Conservation (phyloP, 2,329 filamentous ascomycete genomes). For the Aureobasidium sp. region DNA sequence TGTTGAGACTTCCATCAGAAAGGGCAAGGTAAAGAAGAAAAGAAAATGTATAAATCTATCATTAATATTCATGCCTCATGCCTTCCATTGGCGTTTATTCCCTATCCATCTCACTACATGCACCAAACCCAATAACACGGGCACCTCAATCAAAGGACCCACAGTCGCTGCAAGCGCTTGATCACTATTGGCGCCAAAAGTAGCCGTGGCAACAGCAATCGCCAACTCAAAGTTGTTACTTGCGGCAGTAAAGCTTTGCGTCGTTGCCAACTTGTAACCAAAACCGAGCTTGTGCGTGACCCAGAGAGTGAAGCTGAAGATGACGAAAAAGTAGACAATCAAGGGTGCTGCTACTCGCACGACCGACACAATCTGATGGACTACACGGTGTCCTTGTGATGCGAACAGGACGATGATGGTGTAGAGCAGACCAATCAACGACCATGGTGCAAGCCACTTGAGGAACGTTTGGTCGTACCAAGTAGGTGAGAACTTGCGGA, state of each 20-base stretch:
- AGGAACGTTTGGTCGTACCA: constrained; percentile 66
- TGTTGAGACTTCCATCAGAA: not conserved
- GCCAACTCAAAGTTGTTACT: constrained; percentile 93
- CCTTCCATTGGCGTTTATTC: constrained; percentile 46
- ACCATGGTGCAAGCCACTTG: constrained; percentile 62
- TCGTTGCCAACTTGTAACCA: constrained; percentile 59
- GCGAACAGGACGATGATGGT: constrained; percentile 83
- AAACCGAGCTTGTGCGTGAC: constrained; percentile 60
- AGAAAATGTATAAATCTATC: not conserved
- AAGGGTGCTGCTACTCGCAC: constrained; percentile 73
- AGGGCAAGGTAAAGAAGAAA: not conserved
- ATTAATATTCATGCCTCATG: not conserved
- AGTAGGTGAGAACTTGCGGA: constrained; percentile 48
- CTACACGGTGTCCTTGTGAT: constrained; percentile 66
- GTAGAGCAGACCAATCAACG: constrained; percentile 74
- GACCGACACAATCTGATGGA: constrained; percentile 76
- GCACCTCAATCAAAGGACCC: constrained; percentile 78
- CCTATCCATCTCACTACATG: constrained; percentile 60
- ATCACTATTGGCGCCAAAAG: constrained; percentile 67
- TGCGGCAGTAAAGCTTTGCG: constrained; percentile 80
- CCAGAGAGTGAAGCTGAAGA: constrained; percentile 63
- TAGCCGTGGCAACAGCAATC: constrained; percentile 78
- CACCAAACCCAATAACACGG: constrained; percentile 67
- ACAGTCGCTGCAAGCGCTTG: constrained; percentile 78
- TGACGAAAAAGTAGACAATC: constrained; percentile 67